phyloP scores from a whole-genome alignment of 495 filamentous ascomycete genomes.

The Parathielavia appendiculata region DNA sequence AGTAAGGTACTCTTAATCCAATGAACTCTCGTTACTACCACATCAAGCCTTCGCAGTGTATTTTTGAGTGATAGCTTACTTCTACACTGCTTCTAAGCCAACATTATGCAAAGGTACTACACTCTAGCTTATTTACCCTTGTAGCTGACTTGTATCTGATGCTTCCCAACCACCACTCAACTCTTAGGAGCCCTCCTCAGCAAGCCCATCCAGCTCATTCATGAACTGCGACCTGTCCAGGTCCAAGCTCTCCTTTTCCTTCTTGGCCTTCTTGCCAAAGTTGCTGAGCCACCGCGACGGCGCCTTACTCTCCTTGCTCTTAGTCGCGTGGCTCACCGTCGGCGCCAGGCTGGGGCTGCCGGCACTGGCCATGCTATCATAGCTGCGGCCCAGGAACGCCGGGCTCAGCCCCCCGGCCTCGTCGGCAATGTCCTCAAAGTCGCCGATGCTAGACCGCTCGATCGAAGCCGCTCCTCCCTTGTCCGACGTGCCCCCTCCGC shows the following conservation, averaged over 20 bases:
- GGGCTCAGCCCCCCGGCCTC: conserved; percentile 21
- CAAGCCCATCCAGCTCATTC: conserved; percentile 18
- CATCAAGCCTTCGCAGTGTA: not conserved
- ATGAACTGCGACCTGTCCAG: conserved; percentile 34
- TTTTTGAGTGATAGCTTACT: too few relatives aligned
- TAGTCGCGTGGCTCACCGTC: not conserved
- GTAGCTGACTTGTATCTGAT: not conserved
- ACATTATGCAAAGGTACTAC: conserved; percentile 13
- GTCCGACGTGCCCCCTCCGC: conserved; percentile 42
- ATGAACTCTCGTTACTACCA: too few relatives aligned
- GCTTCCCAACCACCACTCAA: not conserved
- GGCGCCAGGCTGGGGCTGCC: conserved; percentile 20
- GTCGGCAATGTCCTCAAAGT: conserved; percentile 41
- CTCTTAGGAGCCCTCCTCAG: conserved; percentile 15
- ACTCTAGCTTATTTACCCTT: conserved; percentile 7
- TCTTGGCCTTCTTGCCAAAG: conserved; percentile 47
- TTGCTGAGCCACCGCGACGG: conserved; percentile 40
- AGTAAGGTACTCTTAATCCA: too few relatives aligned
- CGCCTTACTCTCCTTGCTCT: conserved; percentile 31
- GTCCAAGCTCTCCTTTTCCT: conserved; percentile 46
- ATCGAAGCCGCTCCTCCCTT: conserved; percentile 31
- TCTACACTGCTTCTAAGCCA: not conserved
- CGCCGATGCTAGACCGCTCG: conserved; percentile 46
- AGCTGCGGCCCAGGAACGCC: conserved; percentile 35
- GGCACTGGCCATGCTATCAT: conserved; percentile 32